Percentiles rank a stretch among this genome's conserved stretches.
phyloP scores from a whole-genome alignment of 2,329 filamentous ascomycete genomes.

The Diaporthe amygdali region DNA sequence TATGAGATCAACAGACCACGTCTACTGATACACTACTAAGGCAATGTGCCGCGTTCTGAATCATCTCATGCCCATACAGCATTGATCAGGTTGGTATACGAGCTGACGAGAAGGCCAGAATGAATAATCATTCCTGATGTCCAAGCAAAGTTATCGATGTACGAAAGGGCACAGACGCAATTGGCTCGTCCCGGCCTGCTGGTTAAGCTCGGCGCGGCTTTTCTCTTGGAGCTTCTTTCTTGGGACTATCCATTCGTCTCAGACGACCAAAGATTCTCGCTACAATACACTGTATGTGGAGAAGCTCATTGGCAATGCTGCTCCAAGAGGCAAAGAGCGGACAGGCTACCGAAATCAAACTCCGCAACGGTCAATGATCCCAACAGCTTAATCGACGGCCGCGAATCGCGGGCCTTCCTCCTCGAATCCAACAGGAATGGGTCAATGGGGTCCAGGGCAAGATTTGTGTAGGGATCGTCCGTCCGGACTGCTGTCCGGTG shows the following conservation, averaged over 20 bases:
- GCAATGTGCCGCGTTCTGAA: background rate
- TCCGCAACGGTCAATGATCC: background rate
- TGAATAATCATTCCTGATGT: background rate
- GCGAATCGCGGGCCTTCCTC: background rate
- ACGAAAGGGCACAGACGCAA: background rate
- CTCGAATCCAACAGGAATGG: background rate
- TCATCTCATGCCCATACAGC: background rate
- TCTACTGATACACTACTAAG: background rate
- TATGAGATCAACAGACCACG: background rate
- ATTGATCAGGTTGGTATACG: too few species aligned
- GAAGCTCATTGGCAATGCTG: background rate
- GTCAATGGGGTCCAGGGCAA: background rate
- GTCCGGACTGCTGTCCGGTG: background rate
- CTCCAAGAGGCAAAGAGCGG: background rate
- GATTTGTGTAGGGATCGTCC: background rate
- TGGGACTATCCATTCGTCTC: background rate
- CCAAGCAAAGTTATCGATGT: too few species aligned
- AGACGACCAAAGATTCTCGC: background rate
- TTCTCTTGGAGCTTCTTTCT: too few species aligned
- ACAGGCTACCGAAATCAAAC: background rate
- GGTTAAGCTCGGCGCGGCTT: background rate
- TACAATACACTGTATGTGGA: too few species aligned
- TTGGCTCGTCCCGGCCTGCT: background rate
- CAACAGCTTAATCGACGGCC: background rate
- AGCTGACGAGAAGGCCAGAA: background rate